These are phyloP conservation scores for Didymella arachidicola DNA, from an alignment of 2,329 filamentous ascomycete species.

Conservation along the genomic window DNA sequence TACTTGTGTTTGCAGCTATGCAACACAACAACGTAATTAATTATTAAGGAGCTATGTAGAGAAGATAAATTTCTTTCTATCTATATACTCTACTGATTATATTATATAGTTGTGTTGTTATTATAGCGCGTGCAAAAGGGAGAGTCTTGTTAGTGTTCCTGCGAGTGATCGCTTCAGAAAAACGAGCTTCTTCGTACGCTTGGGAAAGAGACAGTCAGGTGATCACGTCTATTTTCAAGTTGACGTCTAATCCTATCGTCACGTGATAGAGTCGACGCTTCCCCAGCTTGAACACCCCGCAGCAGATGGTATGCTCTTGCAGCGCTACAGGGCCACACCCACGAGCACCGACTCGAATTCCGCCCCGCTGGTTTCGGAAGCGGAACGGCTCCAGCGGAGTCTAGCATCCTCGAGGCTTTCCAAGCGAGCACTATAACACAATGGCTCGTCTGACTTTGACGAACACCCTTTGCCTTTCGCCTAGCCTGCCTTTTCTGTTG, in stretches of 20 bases:
- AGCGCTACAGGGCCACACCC: not conserved
- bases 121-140: too few species aligned
- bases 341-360: not conserved
- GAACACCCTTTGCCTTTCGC: not conserved
- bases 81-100: too few species aligned
- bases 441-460: constrained; percentile 7
- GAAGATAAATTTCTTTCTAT: too few species aligned
- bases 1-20: too few species aligned
- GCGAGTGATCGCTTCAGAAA: too few species aligned
- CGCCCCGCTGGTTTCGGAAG: constrained; percentile 6
- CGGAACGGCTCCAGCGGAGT: constrained; percentile 17
- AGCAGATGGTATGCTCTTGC: not conserved
- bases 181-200: too few species aligned
- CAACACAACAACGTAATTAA: too few species aligned
- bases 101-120: too few species aligned
- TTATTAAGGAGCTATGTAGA: too few species aligned
- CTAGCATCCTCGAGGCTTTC: constrained; percentile 15
- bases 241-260: too few species aligned
- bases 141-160: too few species aligned
- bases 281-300: not conserved
- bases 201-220: not conserved
- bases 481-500: not conserved
- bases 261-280: not conserved
- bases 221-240: not conserved
- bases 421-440: constrained; percentile 15